Conservation (phyloP, 2,329 filamentous ascomycete species). For the Dactylellina drechsleri region DNA sequence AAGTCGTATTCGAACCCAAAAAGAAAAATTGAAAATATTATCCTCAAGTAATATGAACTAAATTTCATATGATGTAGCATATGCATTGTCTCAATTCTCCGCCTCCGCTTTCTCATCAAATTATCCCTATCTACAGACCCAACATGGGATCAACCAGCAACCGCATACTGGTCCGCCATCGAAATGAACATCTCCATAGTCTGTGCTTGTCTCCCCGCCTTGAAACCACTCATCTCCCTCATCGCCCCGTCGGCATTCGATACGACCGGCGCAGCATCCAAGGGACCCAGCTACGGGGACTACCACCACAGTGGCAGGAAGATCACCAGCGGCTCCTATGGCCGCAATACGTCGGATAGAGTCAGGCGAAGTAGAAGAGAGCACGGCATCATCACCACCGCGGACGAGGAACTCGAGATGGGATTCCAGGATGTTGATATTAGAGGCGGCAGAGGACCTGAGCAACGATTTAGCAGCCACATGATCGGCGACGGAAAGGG, state of each 20-base stretch:
- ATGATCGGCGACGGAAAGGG: constrained; percentile 15
- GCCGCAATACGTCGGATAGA: constrained; percentile 29
- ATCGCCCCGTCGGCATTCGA: constrained; percentile 44
- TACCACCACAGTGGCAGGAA: constrained; percentile 41
- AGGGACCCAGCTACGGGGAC: constrained; percentile 46
- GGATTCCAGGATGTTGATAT: constrained; percentile 36
- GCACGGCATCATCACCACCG: constrained; percentile 23
- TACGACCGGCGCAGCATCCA: constrained; percentile 15
- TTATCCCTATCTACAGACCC: constrained; percentile 45
- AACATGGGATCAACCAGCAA: constrained; percentile 54
- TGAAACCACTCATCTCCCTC: constrained; percentile 59
- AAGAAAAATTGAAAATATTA: no score
- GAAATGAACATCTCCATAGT: constrained; percentile 60
- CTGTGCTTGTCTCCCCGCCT: constrained; percentile 61
- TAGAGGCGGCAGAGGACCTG: not conserved
- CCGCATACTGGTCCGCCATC: constrained; percentile 61
- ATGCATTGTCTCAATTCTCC: constrained; percentile 49
- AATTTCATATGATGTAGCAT: constrained; percentile 4
- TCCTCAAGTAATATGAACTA: no score
- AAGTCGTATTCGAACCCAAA: constrained; percentile 55
- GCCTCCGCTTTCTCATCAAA: constrained; percentile 45
- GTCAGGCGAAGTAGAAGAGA: constrained; percentile 14
- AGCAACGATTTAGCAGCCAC: constrained; percentile 7
- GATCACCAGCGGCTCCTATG: constrained; percentile 23
- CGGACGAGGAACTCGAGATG: constrained; percentile 36